phyloP scores from a whole-genome alignment of 495 filamentous ascomycete species.

The Penicillium malachiteum region DNA sequence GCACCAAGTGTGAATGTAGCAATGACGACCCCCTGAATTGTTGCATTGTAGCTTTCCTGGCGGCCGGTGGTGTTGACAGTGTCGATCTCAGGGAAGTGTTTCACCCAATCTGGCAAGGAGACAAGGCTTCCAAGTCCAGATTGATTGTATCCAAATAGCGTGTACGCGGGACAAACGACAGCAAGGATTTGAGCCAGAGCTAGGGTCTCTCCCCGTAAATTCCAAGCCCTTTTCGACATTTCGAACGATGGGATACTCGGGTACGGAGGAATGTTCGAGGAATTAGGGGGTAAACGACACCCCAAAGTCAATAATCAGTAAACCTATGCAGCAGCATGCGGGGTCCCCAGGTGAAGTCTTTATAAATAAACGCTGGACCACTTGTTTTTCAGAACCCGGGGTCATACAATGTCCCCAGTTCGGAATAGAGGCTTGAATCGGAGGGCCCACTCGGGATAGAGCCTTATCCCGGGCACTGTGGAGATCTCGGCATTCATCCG shows the following conservation, averaged over 20 bases:
- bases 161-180: slow-evolving; percentile 27
- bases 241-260: background rate
- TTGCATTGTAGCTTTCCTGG: slow-evolving; percentile 25
- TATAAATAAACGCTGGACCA: background rate
- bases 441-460: background rate
- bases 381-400: background rate
- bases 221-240: slow-evolving; percentile 23
- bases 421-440: slow-evolving; percentile 3
- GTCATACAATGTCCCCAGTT: slow-evolving; percentile 4
- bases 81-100: slow-evolving; percentile 46
- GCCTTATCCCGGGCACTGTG: slow-evolving; percentile 1
- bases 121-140: slow-evolving; percentile 18
- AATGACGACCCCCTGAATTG: slow-evolving; percentile 31
- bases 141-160: slow-evolving; percentile 27
- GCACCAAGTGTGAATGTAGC: slow-evolving; percentile 31
- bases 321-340: background rate
- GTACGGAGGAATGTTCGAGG: background rate
- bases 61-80: slow-evolving; percentile 34
- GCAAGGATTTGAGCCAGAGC: slow-evolving; percentile 13
- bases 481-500: slow-evolving; percentile 2
- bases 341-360: background rate
- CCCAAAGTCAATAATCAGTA: too few relatives aligned
- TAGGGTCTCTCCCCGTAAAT: slow-evolving; percentile 11
- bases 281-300: too few relatives aligned
- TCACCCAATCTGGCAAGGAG: slow-evolving; percentile 23